Percentiles rank a stretch among this genome's conserved stretches.
phyloP scores from a whole-genome alignment of 768 basidiomycete species.

The Podaxis carcinomalis region DNA sequence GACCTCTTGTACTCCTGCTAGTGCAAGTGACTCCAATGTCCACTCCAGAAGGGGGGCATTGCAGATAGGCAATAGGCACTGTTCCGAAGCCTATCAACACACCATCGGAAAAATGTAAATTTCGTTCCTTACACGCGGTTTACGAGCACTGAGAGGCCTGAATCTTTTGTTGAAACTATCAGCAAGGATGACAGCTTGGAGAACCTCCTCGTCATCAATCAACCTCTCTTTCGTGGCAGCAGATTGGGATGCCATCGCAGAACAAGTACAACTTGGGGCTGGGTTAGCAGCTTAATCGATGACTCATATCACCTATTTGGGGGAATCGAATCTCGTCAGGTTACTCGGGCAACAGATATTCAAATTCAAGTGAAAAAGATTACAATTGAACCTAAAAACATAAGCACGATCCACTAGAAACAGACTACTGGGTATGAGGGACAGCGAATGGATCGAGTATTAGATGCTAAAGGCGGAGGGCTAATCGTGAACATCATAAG shows the following conservation, averaged over 20 bases:
- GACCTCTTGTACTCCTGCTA: slow-evolving; percentile 95
- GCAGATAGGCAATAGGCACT: slow-evolving; percentile 93
- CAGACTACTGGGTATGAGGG: slow-evolving; percentile 56
- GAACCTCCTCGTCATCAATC: slow-evolving; percentile 68
- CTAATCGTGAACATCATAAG: slow-evolving; percentile 65
- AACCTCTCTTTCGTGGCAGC: slow-evolving; percentile 56
- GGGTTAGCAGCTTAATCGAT: not conserved
- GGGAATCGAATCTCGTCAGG: slow-evolving; percentile 5
- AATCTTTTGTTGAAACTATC: slow-evolving; percentile 96
- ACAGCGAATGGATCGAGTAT: slow-evolving; percentile 59
- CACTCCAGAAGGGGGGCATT: slow-evolving; percentile 92
- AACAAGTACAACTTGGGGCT: slow-evolving; percentile 11
- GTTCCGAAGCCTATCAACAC: slow-evolving; percentile 17
- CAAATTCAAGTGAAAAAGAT: slow-evolving; percentile 34
- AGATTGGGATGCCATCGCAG: slow-evolving; percentile 63
- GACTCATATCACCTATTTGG: slow-evolving; percentile 23
- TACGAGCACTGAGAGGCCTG: slow-evolving; percentile 81
- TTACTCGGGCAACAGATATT: slow-evolving; percentile 1
- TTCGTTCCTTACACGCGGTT: slow-evolving; percentile 67
- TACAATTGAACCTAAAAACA: slow-evolving; percentile 57
- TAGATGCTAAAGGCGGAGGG: slow-evolving; percentile 60
- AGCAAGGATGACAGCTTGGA: slow-evolving; percentile 94
- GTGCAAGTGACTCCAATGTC: slow-evolving; percentile 92
- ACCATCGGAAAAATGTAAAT: slow-evolving; percentile 10
- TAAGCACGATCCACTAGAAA: slow-evolving; percentile 54